Percentiles rank a stretch among this genome's conserved stretches.
phyloP scores from a whole-genome alignment of 169 alveolate species.

The Cystoisospora suis region DNA sequence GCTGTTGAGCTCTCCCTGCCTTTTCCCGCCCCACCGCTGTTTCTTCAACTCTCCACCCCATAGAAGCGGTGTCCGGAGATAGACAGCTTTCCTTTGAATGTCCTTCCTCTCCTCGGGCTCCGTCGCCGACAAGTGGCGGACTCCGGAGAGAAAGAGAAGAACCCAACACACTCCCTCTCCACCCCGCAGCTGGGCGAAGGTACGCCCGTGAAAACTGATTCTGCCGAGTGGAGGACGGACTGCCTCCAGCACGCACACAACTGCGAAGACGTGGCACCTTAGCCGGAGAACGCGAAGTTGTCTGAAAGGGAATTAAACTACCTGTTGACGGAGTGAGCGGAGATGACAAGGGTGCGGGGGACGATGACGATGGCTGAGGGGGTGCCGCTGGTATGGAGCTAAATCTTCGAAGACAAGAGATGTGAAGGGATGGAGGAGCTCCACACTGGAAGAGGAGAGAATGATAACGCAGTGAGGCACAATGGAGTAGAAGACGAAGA shows the following conservation, averaged over 20 bases:
- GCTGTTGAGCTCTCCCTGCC: not conserved
- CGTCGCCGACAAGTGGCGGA: not conserved
- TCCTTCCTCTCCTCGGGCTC: not conserved
- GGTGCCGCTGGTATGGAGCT: too few species aligned
- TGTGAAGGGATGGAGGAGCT: not conserved
- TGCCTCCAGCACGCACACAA: too few species aligned
- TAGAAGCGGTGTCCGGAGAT: not conserved
- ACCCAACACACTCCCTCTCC: slow-evolving; percentile 18
- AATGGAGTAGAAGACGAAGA: slow-evolving; percentile 21
- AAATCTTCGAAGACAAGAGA: not conserved
- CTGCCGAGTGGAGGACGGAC: too few species aligned
- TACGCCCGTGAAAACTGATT: slow-evolving; percentile 2
- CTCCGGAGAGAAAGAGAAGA: not conserved
- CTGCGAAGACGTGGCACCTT: too few species aligned
- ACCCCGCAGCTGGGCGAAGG: not conserved
- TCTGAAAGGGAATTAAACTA: too few species aligned
- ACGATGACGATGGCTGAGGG: too few species aligned
- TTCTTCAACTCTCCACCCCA: not conserved
- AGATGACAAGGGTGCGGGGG: too few species aligned
- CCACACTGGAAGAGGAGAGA: not conserved
- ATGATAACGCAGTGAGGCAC: not conserved
- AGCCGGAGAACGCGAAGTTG: too few species aligned
- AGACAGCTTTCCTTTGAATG: not conserved
- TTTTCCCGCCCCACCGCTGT: not conserved
- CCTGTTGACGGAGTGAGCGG: too few species aligned